Base-by-base conservation (phyloP, 1,284 basidiomycete genomes). In the Cryptococcus jaspeensis region DNA sequence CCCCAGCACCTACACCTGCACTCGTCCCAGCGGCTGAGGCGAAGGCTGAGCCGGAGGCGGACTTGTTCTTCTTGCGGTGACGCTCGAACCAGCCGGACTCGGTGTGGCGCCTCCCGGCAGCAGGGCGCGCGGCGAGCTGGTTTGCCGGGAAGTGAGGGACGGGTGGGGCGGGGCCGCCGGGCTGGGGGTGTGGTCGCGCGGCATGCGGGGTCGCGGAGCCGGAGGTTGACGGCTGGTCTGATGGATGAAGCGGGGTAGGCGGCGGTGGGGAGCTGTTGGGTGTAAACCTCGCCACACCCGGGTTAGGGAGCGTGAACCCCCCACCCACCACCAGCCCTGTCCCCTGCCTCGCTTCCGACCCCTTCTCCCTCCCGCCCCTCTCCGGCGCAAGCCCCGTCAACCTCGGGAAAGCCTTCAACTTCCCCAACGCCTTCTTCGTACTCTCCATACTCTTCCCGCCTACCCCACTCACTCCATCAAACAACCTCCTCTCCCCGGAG, bases 331-430 rank as follows among this genome's bases (percentile, higher is more conserved):
- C 28, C 28, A 9, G 9, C 28, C 28, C 28, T 4, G 28, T 32
- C 5, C 28, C 28, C 9, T 23, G 38, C 15, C 3, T 18, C 35
- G 4, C 18, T 25, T n/a, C 23, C 23, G 5, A 36, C 32, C n/a
- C 41, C 41, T 25, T 46, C 8, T 46, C 44, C 16, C 28, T 46
- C 40, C 40, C 40, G 7, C 40, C 22, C 23, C 44, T 13, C 25
- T 22, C 46, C 13, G 44, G 38, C 7, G 46, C 22, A 6, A 50
- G 13, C 0, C 18, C 20, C 32, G 50, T 59, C 15, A 59, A 28
- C 20, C 58, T 61, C 12, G 72, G 72, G 55, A 72, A 72, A 9
- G 65, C 62, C 56, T 70, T 70, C 50, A 72, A 57, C 44, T 64
- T 67, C 23, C 58, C 59, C 4, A 74, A 59, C 7, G 65, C 66